Conservation (phyloP, 768 basidiomycete species). For the Amanita polypyramis region DNA sequence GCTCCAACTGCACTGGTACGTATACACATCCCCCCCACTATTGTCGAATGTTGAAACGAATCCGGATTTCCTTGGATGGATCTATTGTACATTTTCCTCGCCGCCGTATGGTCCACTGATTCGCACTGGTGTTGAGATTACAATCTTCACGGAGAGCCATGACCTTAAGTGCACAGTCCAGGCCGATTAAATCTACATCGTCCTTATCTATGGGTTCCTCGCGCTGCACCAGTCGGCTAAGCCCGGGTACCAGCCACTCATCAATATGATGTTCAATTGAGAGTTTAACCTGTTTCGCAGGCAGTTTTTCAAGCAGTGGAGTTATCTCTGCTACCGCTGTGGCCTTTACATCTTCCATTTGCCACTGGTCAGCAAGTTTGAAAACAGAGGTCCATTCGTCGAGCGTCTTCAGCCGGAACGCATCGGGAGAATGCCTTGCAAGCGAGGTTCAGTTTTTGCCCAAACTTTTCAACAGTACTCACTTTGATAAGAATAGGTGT, state of each 20-base stretch:
- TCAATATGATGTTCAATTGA: conserved; percentile 17
- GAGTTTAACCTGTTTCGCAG: conserved; percentile 16
- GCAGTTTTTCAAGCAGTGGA: conserved; percentile 6
- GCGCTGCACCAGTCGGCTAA: conserved; percentile 13
- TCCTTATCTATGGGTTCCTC: conserved; percentile 14
- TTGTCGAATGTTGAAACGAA: background rate
- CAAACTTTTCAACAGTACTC: background rate
- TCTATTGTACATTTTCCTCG: background rate
- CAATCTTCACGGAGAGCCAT: conserved; percentile 4
- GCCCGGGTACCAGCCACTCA: conserved; percentile 18
- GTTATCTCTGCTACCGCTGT: conserved; percentile 18
- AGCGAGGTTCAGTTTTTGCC: background rate
- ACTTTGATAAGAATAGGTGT: background rate
- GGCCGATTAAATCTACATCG: conserved; percentile 14
- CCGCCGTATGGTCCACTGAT: background rate
- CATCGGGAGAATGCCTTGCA: background rate
- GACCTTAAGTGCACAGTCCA: conserved; percentile 1
- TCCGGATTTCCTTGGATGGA: background rate
- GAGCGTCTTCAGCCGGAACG: background rate
- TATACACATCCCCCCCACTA: background rate
- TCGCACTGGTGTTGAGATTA: background rate
- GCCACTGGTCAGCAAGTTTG: conserved; percentile 24
- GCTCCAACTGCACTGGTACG: no score
- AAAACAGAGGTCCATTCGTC: conserved; percentile 23
- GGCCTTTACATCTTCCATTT: conserved; percentile 17